phyloP scores from a whole-genome alignment of 306 rosid species.

The Ceratonia siliqua region DNA sequence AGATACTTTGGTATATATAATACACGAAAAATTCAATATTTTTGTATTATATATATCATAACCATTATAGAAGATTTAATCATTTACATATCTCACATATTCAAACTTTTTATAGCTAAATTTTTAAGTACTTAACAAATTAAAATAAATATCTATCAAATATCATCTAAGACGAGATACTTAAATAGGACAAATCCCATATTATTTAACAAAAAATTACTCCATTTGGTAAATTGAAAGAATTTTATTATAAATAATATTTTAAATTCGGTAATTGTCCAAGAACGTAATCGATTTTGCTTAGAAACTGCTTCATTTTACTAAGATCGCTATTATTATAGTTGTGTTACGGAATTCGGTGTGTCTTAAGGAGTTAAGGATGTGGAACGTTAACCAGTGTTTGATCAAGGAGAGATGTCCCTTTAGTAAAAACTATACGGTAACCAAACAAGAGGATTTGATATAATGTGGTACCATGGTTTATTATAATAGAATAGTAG shows the following conservation, averaged over 20 bases:
- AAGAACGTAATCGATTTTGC: neutral
- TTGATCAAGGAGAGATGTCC: slow-evolving; percentile 48
- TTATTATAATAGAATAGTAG: neutral
- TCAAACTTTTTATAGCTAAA: neutral
- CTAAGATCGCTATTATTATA: neutral
- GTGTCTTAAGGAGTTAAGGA: neutral
- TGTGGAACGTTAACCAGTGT: slow-evolving; percentile 12
- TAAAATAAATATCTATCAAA: neutral
- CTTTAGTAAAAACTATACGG: slow-evolving; percentile 39
- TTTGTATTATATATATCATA: neutral
- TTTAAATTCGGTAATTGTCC: neutral
- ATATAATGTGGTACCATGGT: slow-evolving; percentile 37
- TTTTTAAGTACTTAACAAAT: neutral
- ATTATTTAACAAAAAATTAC: too few relatives aligned
- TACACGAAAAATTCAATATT: neutral
- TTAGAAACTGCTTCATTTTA: neutral
- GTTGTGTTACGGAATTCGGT: neutral
- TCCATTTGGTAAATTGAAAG: too few relatives aligned
- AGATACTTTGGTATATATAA: too few relatives aligned
- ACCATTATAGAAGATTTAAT: too few relatives aligned
- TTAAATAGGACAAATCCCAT: too few relatives aligned
- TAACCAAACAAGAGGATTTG: slow-evolving; percentile 32
- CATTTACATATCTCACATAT: neutral
- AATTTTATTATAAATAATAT: too few relatives aligned
- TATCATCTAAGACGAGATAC: neutral